A percentile compares a stretch with the other conserved stretches of the same genome.
These are phyloP conservation scores for Oryza brachyantha DNA, from an alignment of 176 grass and related monocot species.

Conservation along the genomic window DNA sequence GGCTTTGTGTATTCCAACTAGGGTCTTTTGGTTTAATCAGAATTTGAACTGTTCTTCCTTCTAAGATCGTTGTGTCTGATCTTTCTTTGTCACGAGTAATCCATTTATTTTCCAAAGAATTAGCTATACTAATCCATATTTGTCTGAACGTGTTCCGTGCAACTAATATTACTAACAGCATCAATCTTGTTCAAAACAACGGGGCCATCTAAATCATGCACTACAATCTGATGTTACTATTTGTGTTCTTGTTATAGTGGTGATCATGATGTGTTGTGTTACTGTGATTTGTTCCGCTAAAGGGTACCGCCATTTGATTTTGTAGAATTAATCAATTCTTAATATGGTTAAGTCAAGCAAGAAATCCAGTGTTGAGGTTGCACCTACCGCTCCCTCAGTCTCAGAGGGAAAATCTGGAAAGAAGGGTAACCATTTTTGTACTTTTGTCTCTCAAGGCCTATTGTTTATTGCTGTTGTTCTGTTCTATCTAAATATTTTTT, in stretches of 20 bases:
- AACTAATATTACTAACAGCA: background rate
- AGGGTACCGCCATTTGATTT: background rate
- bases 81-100: background rate
- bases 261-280: background rate
- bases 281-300: background rate
- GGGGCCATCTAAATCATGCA: background rate
- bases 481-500: background rate
- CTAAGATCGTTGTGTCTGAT: background rate
- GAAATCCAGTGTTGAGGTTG: slow-evolving; percentile 33
- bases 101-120: background rate
- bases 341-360: slow-evolving; percentile 46
- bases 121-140: background rate
- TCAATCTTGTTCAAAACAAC: background rate
- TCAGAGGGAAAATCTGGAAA: slow-evolving; percentile 51
- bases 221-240: background rate
- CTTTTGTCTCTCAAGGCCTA: background rate
- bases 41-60: background rate
- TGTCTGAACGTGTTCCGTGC: background rate
- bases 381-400: slow-evolving; percentile 4
- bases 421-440: slow-evolving; percentile 45
- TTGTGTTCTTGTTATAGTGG: background rate
- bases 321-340: slow-evolving; percentile 1
- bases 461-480: background rate
- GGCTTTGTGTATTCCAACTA: background rate
- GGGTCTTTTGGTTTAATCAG: background rate